phyloP scores from a whole-genome alignment of 2,329 filamentous ascomycete genomes.

The Thielaviopsis ethacetica region DNA sequence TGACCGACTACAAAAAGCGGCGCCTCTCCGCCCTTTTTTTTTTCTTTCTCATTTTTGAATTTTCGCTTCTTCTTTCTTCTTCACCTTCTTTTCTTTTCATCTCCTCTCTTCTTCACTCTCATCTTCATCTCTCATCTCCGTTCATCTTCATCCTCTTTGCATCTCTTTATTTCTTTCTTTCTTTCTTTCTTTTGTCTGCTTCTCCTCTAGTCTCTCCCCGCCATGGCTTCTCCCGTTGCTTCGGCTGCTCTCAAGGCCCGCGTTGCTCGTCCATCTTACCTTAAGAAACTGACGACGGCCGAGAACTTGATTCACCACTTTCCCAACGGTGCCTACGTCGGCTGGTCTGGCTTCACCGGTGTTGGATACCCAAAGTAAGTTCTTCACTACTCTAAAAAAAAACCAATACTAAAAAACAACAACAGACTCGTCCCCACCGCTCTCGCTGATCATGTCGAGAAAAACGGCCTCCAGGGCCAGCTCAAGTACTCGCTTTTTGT shows the following conservation, averaged over 20 bases:
- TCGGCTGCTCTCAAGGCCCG: conserved; percentile 63
- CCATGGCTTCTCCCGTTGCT: conserved; percentile 37
- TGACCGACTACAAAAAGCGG: neutral
- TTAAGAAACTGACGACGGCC: conserved; percentile 63
- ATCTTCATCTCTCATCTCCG: neutral
- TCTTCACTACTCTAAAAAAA: no score
- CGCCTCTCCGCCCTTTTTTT: neutral
- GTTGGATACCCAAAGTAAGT: conserved; percentile 70
- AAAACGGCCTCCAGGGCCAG: conserved; percentile 69
- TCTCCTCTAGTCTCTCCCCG: conserved; percentile 9
- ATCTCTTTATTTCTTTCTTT: conserved; percentile 12
- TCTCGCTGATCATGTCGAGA: conserved; percentile 76
- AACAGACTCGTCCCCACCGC: conserved; percentile 46
- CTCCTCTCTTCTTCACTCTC: no score
- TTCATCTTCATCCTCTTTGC: conserved; percentile 12
- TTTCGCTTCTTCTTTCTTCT: neutral
- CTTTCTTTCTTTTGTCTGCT: conserved; percentile 12
- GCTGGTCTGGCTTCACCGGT: conserved; percentile 83
- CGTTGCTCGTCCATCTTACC: conserved; percentile 57
- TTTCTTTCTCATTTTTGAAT: neutral
- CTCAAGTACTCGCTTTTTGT: conserved; percentile 79
- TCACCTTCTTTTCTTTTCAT: conserved; percentile 1
- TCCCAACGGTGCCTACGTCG: conserved; percentile 71
- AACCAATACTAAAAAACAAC: no score
- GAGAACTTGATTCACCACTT: conserved; percentile 70